Percentiles rank a stretch among this genome's conserved stretches.
Evolutionary conservation across 2,329 filamentous ascomycete genomes (phyloP).

Genomic region (Cordyceps sp.): DNA sequence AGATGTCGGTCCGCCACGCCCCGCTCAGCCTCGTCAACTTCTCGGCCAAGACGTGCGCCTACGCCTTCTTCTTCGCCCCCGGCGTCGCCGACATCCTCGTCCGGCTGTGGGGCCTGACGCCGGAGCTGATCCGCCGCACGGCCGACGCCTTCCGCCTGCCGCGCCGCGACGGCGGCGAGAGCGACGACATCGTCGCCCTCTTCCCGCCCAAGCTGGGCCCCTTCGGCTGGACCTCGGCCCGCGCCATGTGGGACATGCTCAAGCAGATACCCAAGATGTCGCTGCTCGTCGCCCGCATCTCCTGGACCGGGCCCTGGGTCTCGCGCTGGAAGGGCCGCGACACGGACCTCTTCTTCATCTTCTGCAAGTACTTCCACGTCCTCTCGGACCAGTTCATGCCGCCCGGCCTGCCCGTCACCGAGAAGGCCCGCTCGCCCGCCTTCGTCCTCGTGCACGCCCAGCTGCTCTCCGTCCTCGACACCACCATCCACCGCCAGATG

Average conservation of each 20-base stretch:
- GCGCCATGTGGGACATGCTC: slow-evolving; percentile 34
- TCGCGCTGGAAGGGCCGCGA: slow-evolving; percentile 75
- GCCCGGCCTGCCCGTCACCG: slow-evolving; percentile 28
- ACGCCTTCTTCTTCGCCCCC: slow-evolving; percentile 85
- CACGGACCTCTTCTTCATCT: slow-evolving; percentile 82
- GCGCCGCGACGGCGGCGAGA: slow-evolving; percentile 34
- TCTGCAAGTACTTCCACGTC: slow-evolving; percentile 75
- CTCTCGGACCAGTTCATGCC: slow-evolving; percentile 60
- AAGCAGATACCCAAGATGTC: slow-evolving; percentile 49
- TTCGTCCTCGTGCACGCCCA: slow-evolving; percentile 72
- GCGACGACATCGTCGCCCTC: slow-evolving; percentile 46
- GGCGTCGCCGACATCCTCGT: slow-evolving; percentile 72
- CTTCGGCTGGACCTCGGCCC: slow-evolving; percentile 38
- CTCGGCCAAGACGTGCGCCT: slow-evolving; percentile 78
- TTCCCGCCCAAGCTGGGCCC: slow-evolving; percentile 53
- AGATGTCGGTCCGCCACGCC: slow-evolving; percentile 62
- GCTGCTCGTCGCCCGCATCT: slow-evolving; percentile 52
- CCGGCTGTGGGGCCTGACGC: slow-evolving; percentile 60
- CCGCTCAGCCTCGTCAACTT: slow-evolving; percentile 60
- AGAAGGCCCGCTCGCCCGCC: slow-evolving; percentile 53
- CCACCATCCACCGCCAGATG: slow-evolving; percentile 65
- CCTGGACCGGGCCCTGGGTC: slow-evolving; percentile 75
- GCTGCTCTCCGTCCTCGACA: slow-evolving; percentile 61
- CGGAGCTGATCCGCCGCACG: slow-evolving; percentile 53
- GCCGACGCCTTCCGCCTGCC: slow-evolving; percentile 52